Conservation (phyloP, 371 early-diverging fungal genomes). For the Coemansia linderi region DNA sequence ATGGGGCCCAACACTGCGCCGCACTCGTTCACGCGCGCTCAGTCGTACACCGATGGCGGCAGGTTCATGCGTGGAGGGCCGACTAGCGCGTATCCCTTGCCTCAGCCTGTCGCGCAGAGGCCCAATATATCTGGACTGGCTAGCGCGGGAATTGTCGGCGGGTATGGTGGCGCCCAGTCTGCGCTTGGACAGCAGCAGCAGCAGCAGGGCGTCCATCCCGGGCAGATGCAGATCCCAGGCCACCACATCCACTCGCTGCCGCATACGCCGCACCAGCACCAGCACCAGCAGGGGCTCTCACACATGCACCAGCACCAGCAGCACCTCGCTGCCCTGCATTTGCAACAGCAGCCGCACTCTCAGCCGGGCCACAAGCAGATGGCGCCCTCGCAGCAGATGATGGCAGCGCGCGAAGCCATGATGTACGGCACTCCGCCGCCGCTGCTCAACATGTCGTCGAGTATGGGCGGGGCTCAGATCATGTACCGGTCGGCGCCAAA, state of each 20-base stretch:
- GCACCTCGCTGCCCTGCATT: slow-evolving; percentile 22
- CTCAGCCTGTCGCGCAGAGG: slow-evolving; percentile 48
- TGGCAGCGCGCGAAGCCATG: slow-evolving; percentile 35
- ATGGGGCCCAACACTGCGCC: slow-evolving; percentile 28
- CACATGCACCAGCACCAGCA: slow-evolving; percentile 30
- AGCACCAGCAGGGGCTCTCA: slow-evolving; percentile 11
- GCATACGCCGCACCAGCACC: slow-evolving; percentile 37
- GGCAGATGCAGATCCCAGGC: slow-evolving; percentile 18
- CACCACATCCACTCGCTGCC: slow-evolving; percentile 45
- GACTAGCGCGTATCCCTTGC: slow-evolving; percentile 45
- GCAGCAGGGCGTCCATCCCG: slow-evolving; percentile 9
- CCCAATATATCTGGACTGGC: slow-evolving; percentile 29
- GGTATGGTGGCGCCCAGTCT: slow-evolving; percentile 21
- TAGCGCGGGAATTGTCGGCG: slow-evolving; percentile 22
- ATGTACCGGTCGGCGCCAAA: slow-evolving; percentile 45
- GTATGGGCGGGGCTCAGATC: slow-evolving; percentile 37
- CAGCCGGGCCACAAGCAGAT: slow-evolving; percentile 18
- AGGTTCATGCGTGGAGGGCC: slow-evolving; percentile 42
- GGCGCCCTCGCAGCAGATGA: slow-evolving; percentile 19
- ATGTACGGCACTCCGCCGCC: slow-evolving; percentile 54
- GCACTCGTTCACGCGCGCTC: slow-evolving; percentile 44
- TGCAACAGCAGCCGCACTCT: slow-evolving; percentile 41
- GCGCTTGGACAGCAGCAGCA: slow-evolving; percentile 9
- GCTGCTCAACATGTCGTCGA: slow-evolving; percentile 30
- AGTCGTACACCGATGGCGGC: slow-evolving; percentile 38